These are phyloP conservation scores for Nannizzia gypsea DNA, from an alignment of 2,329 filamentous ascomycete species.

Conservation along the genomic window DNA sequence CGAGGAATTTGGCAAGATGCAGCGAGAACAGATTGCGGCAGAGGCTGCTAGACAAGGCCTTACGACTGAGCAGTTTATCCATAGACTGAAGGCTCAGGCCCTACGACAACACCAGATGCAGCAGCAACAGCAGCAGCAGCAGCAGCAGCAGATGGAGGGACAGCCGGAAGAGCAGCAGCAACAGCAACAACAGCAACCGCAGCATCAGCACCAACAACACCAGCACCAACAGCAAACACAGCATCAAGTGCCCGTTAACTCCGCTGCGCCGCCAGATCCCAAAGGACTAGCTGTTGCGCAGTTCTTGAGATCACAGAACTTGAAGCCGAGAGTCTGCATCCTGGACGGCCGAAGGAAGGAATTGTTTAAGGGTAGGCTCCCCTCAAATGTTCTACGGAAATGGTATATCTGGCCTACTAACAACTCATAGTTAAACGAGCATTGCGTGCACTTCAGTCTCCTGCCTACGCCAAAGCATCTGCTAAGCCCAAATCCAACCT, in stretches of 20 bases:
- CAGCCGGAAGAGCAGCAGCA: constrained; percentile 15
- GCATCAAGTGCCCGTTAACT: constrained; percentile 39
- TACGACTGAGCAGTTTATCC: constrained; percentile 41
- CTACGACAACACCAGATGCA: constrained; percentile 26
- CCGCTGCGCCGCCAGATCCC: constrained; percentile 61
- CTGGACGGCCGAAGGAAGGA: constrained; percentile 94
- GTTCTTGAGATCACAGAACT: constrained; percentile 69
- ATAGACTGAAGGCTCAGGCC: constrained; percentile 27
- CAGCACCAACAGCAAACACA: constrained; percentile 34
- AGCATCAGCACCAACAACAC: constrained; percentile 20
- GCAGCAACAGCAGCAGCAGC: constrained; percentile 27
- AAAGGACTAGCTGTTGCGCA: constrained; percentile 79
- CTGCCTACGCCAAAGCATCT: constrained; percentile 73
- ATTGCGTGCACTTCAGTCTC: constrained; percentile 76
- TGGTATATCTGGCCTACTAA: background rate
- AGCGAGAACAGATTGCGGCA: constrained; percentile 35
- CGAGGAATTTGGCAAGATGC: constrained; percentile 64
- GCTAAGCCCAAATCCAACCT: constrained; percentile 80
- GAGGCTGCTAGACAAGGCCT: constrained; percentile 42
- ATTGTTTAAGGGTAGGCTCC: constrained; percentile 78
- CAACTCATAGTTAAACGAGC: constrained; percentile 71
- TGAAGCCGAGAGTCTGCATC: constrained; percentile 85
- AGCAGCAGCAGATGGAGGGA: constrained; percentile 18
- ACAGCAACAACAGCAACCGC: background rate
- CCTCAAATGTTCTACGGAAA: background rate